phyloP scores from a whole-genome alignment of 2,329 filamentous ascomycete genomes.

The Scolecobasidium constrictum region DNA sequence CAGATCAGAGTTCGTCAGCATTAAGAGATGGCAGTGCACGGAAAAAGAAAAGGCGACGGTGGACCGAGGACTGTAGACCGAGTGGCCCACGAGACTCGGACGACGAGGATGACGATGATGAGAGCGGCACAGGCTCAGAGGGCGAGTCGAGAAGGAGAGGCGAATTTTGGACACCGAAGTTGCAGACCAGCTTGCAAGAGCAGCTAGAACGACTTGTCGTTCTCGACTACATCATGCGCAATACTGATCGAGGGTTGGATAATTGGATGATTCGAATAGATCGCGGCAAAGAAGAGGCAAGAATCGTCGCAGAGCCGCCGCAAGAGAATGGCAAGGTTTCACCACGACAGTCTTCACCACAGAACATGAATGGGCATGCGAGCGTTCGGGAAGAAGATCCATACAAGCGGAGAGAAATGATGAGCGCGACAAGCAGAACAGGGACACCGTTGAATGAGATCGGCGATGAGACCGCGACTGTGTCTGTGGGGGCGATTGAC shows the following conservation, averaged over 20 bases:
- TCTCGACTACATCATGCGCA: conserved; percentile 97
- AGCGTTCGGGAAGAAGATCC: conserved; percentile 40
- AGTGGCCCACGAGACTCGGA: conserved; percentile 49
- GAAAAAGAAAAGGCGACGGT: conserved; percentile 52
- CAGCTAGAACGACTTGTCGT: conserved; percentile 96
- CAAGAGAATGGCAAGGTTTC: conserved; percentile 44
- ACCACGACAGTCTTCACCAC: conserved; percentile 8
- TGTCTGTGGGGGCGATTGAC: conserved; percentile 86
- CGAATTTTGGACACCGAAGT: conserved; percentile 75
- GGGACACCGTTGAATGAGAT: conserved; percentile 32
- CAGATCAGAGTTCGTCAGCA: conserved; percentile 60
- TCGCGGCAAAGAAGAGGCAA: conserved; percentile 69
- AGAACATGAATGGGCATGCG: conserved; percentile 32
- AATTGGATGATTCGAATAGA: conserved; percentile 99
- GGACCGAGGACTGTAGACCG: conserved; percentile 76
- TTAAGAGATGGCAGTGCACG: conserved; percentile 53
- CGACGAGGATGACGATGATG: conserved; percentile 41
- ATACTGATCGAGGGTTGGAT: conserved; percentile 90
- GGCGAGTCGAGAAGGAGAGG: conserved; percentile 24
- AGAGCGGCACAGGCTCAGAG: conserved; percentile 12
- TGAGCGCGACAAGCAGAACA: conserved; percentile 59
- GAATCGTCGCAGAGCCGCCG: conserved; percentile 76
- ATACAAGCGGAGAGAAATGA: conserved; percentile 71
- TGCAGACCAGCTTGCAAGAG: conserved; percentile 89
- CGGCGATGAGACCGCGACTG: conserved; percentile 42